Conservation (phyloP, 805 yeast species). For the Nakazawaea anatomiae region DNA sequence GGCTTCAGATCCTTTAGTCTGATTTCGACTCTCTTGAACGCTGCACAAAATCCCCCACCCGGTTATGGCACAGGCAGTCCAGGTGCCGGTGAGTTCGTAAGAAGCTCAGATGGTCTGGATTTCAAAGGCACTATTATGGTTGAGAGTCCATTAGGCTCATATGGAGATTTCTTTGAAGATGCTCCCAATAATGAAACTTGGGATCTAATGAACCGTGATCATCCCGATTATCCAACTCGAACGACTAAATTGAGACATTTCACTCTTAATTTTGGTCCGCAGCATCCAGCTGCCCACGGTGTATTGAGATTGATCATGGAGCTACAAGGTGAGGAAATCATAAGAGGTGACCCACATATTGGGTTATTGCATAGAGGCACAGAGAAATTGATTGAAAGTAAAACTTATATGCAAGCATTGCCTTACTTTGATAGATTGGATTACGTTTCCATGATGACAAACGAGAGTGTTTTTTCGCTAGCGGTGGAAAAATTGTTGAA, state of each 20-base stretch:
- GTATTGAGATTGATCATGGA: slow-evolving; percentile 82
- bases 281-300: slow-evolving; percentile 94
- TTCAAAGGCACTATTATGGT: slow-evolving; percentile 17
- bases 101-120: background rate
- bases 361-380: slow-evolving; percentile 87
- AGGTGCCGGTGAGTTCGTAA: background rate
- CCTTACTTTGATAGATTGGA: slow-evolving; percentile 87
- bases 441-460: slow-evolving; percentile 85
- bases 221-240: slow-evolving; percentile 28
- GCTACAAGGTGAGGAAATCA: slow-evolving; percentile 83
- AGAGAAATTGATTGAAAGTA: slow-evolving; percentile 79
- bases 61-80: background rate
- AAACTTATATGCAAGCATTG: slow-evolving; percentile 82
- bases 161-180: slow-evolving; percentile 26
- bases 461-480: slow-evolving; percentile 76
- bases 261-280: slow-evolving; percentile 89
- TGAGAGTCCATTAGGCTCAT: slow-evolving; percentile 37
- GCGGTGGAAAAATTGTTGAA: slow-evolving; percentile 83
- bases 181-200: slow-evolving; percentile 29
- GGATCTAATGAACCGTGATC: slow-evolving; percentile 27
- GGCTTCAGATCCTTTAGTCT: background rate
- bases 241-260: slow-evolving; percentile 69
- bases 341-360: slow-evolving; percentile 84
- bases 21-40: background rate
- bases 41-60: background rate